These are phyloP conservation scores for Cynara cardunculus DNA, from an alignment of 129 eudicot genomes.

Conservation along the genomic window DNA sequence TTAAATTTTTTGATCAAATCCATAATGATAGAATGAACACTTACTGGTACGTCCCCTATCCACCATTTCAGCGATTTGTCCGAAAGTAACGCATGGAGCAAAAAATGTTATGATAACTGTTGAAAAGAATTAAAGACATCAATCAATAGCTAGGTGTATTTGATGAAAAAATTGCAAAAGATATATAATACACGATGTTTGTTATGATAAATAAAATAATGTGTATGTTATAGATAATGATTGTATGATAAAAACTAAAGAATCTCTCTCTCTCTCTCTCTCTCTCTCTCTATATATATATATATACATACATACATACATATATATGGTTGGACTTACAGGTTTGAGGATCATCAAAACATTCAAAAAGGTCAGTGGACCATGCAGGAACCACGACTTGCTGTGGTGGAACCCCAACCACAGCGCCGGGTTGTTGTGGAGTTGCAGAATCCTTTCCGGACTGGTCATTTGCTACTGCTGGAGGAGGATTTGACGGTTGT, in stretches of 20 bases:
- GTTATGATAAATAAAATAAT: no score
- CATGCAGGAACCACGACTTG: slow-evolving; percentile 27
- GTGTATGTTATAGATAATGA: background rate
- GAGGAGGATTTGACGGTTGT: background rate
- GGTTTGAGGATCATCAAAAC: slow-evolving; percentile 31
- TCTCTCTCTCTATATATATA: no score
- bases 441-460: no score
- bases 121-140: background rate
- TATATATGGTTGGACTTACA: slow-evolving; percentile 11
- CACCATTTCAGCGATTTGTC: slow-evolving; percentile 41
- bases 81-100: slow-evolving; percentile 38
- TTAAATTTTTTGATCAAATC: no score
- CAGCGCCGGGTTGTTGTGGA: background rate
- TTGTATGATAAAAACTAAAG: background rate
- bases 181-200: background rate
- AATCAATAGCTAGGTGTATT: background rate
- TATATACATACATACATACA: background rate
- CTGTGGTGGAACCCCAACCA: slow-evolving; percentile 29
- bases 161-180: background rate
- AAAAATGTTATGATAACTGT: slow-evolving; percentile 31
- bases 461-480: background rate
- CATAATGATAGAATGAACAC: background rate
- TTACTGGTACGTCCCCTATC: slow-evolving; percentile 31
- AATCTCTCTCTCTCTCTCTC: background rate
- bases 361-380: slow-evolving; percentile 41